Evolutionary conservation across 371 early-diverging fungal species (phyloP).

Genomic region (Entomophthora muscae): DNA sequence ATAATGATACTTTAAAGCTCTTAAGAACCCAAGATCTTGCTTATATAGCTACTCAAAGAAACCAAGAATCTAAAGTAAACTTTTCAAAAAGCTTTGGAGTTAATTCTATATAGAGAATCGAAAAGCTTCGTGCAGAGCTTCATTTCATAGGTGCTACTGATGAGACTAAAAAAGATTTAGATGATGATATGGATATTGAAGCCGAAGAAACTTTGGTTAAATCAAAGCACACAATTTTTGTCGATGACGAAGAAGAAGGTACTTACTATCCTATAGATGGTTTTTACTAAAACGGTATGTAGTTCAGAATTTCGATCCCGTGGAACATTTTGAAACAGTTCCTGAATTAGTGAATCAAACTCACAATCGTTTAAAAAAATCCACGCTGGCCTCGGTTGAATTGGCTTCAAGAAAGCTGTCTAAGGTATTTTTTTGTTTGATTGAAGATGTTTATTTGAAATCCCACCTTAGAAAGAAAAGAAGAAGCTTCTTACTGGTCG

Average conservation of each 20-base stretch:
- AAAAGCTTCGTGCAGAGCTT: conserved; percentile 37
- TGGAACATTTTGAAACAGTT: conserved; percentile 62
- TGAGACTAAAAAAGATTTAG: conserved; percentile 24
- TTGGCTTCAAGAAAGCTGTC: conserved; percentile 17
- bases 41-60: conserved; percentile 63
- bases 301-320: conserved; percentile 43
- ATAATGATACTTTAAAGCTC: conserved; percentile 57
- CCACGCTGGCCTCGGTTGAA: conserved; percentile 28
- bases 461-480: conserved; percentile 3
- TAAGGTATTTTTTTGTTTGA: conserved; percentile 4
- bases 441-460: background rate
- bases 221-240: conserved; percentile 74
- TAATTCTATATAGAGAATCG: conserved; percentile 35
- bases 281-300: background rate
- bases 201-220: conserved; percentile 24
- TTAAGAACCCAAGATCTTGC: conserved; percentile 83
- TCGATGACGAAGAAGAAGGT: conserved; percentile 61
- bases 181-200: conserved; percentile 21
- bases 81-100: background rate
- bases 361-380: conserved; percentile 53
- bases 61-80: conserved; percentile 52
- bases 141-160: conserved; percentile 31
- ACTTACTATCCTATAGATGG: background rate
- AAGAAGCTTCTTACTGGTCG: conserved; percentile 24
- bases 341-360: conserved; percentile 64